Evolutionary conservation across 306 rosid species (phyloP).

Genomic region (Cajanus cajan): DNA sequence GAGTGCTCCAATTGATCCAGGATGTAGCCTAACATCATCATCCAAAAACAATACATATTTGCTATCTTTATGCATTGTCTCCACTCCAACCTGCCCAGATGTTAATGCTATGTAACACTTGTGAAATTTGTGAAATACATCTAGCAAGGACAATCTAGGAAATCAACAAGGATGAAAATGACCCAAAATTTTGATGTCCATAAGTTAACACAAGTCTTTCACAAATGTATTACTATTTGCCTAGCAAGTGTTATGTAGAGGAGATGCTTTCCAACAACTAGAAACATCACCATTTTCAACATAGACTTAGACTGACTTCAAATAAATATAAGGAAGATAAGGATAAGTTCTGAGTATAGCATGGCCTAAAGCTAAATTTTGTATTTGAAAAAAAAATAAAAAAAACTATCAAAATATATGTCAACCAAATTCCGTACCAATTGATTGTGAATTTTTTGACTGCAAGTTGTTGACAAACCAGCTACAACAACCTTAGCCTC

Average conservation of each 20-base stretch:
- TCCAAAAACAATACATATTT: conserved; percentile 89
- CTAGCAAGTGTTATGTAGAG: conserved; percentile 6
- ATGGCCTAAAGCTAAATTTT: neutral
- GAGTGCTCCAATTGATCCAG: conserved; percentile 94
- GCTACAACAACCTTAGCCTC: conserved; percentile 81
- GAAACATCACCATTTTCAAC: neutral
- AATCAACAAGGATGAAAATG: conserved; percentile 18
- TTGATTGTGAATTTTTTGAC: conserved; percentile 96
- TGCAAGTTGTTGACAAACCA: conserved; percentile 87
- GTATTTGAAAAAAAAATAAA: neutral
- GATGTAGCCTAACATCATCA: conserved; percentile 96
- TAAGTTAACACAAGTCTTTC: neutral
- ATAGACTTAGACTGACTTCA: conserved; percentile 13
- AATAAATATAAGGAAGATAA: conserved; percentile 4
- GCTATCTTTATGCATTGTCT: conserved; percentile 80
- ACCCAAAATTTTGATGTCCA: conserved; percentile 13
- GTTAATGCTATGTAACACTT: conserved; percentile 24
- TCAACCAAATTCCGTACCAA: conserved; percentile 53
- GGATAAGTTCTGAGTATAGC: neutral
- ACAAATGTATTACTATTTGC: conserved; percentile 20
- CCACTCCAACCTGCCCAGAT: conserved; percentile 81
- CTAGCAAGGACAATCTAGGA: conserved; percentile 16
- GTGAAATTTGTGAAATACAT: conserved; percentile 8
- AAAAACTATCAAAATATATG: conserved; percentile 21
- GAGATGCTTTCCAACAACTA: conserved; percentile 4